Base-by-base conservation (phyloP, 805 yeast genomes). In the Candida oleophila region DNA sequence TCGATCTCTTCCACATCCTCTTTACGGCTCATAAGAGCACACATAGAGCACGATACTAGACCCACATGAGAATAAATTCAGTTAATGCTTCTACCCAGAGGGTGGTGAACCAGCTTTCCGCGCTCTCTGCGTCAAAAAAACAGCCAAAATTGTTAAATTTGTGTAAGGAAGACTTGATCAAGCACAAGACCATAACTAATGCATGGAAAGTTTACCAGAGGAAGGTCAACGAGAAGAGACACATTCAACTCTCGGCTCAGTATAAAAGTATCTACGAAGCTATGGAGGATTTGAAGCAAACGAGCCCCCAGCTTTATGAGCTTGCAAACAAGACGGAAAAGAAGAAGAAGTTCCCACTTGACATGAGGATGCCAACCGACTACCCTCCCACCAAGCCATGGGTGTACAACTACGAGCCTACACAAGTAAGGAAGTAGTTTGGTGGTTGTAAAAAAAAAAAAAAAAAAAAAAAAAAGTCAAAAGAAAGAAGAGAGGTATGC, bases 341-440 rank as follows among this genome's bases (percentile, higher is more conserved):
- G 38, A 74, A 74, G 43, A 78, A 79, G 54, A 73, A 89, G 57
- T 90, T 88, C 64, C 92, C 96, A 3, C 68, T 87, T 56, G 97
- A 92, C 59, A 63, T 89, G 64, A 81, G 94, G 60, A 82, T 88
- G 8, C 99, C 99, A 18, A 86, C 96, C 1, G 92, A 90, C 46
- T 88, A 74, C 50, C 99, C 99, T 12, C 87, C 97, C 16, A 81
- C 80, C 57, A 76, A 78, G 49, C 74, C 87, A 16, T 91, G 97
- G 97, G 81, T 82, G 47, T 78, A 79, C 57, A 79, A 82, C 51
- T 67, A 56, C 49, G 48, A 42, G 19, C 32, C 19, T 4, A 39
- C n/a, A 8, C 39, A 42, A 9, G 20, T 21, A 15, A 35, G 19
- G 22, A 22, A 41, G 12, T 38, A 20, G 41, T n/a, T n/a, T n/a